Conservation (phyloP, 164 flowering plant species). For the Taxillus chinensis region DNA sequence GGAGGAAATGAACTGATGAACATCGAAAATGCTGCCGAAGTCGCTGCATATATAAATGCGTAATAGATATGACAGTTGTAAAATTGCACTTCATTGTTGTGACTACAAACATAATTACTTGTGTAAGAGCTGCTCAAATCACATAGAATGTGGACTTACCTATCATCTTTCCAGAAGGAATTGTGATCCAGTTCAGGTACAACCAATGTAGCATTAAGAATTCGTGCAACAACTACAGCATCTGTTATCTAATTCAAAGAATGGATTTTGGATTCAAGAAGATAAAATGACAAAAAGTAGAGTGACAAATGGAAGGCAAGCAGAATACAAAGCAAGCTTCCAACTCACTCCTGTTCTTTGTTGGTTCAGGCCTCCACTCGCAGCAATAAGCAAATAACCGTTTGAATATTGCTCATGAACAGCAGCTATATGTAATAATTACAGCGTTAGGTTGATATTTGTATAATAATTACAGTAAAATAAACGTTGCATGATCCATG, state of each 20-base stretch:
- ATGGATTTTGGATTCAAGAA: slow-evolving; percentile 5
- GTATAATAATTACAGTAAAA: neutral
- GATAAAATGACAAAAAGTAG: neutral
- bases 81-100: slow-evolving; percentile 1
- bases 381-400: slow-evolving; percentile 92
- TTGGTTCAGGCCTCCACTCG: slow-evolving; percentile 98
- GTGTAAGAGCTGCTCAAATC: neutral
- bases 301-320: neutral
- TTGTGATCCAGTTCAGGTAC: slow-evolving; percentile 92
- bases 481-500: too few relatives aligned
- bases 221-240: slow-evolving; percentile 94
- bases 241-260: slow-evolving; percentile 69
- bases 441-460: neutral
- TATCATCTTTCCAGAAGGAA: slow-evolving; percentile 95
- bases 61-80: slow-evolving; percentile 2
- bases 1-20: slow-evolving; percentile 82
- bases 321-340: neutral
- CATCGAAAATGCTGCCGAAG: slow-evolving; percentile 77
- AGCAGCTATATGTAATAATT: slow-evolving; percentile 39
- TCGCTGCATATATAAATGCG: slow-evolving; percentile 56
- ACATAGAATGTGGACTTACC: slow-evolving; percentile 33
- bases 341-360: slow-evolving; percentile 91
- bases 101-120: neutral
- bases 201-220: slow-evolving; percentile 91
- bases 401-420: slow-evolving; percentile 49